Evolutionary conservation across 208 protist species (phyloP).

Genomic region (Trypanosoma avium): DNA sequence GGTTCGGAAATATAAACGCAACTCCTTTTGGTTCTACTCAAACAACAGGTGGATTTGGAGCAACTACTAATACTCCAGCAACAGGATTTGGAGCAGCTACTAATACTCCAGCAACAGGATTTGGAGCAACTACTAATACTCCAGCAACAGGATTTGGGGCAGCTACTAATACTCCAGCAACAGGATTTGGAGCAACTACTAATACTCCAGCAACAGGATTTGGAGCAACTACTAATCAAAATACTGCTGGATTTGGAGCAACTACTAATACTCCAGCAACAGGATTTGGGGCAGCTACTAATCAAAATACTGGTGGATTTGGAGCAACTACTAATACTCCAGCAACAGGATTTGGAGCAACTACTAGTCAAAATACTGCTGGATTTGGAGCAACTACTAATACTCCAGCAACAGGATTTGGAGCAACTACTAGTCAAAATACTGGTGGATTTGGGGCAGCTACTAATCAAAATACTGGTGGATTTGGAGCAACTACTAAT

Average conservation of each 20-base stretch:
- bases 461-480: slow-evolving; percentile 13
- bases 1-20: neutral
- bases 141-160: slow-evolving; percentile 22
- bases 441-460: slow-evolving; percentile 16
- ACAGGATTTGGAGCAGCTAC: neutral
- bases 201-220: slow-evolving; percentile 27
- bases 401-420: too few relatives aligned
- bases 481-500: slow-evolving; percentile 21
- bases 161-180: slow-evolving; percentile 10
- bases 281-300: slow-evolving; percentile 4
- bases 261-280: slow-evolving; percentile 3
- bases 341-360: neutral
- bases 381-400: slow-evolving; percentile 11
- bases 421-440: slow-evolving; percentile 9
- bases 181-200: slow-evolving; percentile 6
- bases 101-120: neutral
- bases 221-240: slow-evolving; percentile 20
- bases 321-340: slow-evolving; percentile 7
- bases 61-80: neutral
- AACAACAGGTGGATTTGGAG: neutral
- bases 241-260: slow-evolving; percentile 30
- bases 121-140: slow-evolving; percentile 6
- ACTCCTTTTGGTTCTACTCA: neutral
- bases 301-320: slow-evolving; percentile 23
- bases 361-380: slow-evolving; percentile 5